Evolutionary conservation across 1,284 basidiomycete genomes (phyloP), one percentile per base, ranked within the genome.

Genomic region (Sanghuangporus baumii): DNA sequence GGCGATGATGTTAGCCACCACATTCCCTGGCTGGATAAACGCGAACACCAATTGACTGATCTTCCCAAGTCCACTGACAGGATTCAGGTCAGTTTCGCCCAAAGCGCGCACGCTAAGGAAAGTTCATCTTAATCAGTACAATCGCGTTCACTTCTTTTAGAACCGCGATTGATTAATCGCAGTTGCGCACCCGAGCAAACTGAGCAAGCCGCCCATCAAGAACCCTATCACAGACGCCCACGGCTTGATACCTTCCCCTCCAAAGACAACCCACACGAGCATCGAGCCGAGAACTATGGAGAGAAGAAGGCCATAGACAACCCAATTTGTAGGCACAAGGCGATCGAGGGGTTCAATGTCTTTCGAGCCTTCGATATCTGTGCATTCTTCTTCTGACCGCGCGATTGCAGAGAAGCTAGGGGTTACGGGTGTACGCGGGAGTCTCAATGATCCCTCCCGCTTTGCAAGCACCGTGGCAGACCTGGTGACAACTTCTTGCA

Each of bases 1-100:
- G 2, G 96, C 96, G 61, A 98, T 93, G 70, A 98, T 90, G 71
- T 98, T 98, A 4, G 96, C 96, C 3, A 98, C 92, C 18, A 97
- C 85, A 70, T 95, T 96, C 37, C 94, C 92, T 0, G 96, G 96
- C 72, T 97, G 95, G 51, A 98, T 83, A 76, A 96, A 88, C 1
- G 94, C 95, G 69, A 98, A 98, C 65, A 98, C 79, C 16, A 98
- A 81, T 71, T 98, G 96, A 54, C 91, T 94, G 67, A 98, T 90
- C 76, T 98, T 98, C 8, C 96, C 96, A 38, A 98, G 81, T 0
- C 94, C 96, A 43, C 92, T 95, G 38, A 98, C 93, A 0, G 94
- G 94, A 71, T 96, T 96, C 55, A 97, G 77, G 72, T 97, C 94
- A 6, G 94, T 97, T 75, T 96, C 94, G 56, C 94, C 94, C 26